Base-by-base conservation (phyloP, 176 grass and related monocot genomes). In the Echinochloa phyllopogon region DNA sequence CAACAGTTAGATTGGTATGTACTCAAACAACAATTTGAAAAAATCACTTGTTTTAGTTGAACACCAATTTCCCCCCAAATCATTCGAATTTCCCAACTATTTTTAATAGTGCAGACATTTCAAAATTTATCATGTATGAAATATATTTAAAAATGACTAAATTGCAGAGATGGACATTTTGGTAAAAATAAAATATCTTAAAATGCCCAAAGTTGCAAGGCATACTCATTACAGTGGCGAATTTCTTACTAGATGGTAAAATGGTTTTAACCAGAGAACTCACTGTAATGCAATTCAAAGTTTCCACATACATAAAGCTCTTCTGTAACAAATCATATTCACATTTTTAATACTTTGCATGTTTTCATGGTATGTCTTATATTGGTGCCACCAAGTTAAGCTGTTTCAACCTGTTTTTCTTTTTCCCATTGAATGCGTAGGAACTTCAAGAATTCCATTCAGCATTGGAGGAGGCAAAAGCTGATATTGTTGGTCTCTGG, bases 401-500 rank as follows among this genome's bases (percentile, higher is more conserved):
- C 50, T 77, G 39, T 82, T 63, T 83, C 6, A 16, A 39, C 47
- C 58, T 74, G 13, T 15, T 21, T 45, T 70, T 72, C 10, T 52
- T 58, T 65, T 43, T 76, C 48, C 44, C n/a, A n/a, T n/a, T 88
- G n/a, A 56, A 58, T 81, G 52, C 71, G 50, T 66, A 98, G 96
- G 93, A 98, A 95, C 91, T 98, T 42, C 96, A 98, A 92, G 91
- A 98, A 83, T 58, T 90, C 45, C 69, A 98, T 83, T 95, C 96
- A 68, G 87, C 96, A 25, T 73, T 98, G 86, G 96, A 98, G 87
- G 96, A 98, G 86, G 93, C 96, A 75, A 98, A 98, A 88, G 96
- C 96, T 83, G 96, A 98, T 92, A 98, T 98, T 87, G 96, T 98
- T 78, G 96, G 93, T 59, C 93, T 98, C 41, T 98, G 96, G 96